Percentiles rank a stretch among this genome's conserved stretches.
phyloP scores from a whole-genome alignment of 2,329 filamentous ascomycete genomes.

The Colletotrichum sp. region DNA sequence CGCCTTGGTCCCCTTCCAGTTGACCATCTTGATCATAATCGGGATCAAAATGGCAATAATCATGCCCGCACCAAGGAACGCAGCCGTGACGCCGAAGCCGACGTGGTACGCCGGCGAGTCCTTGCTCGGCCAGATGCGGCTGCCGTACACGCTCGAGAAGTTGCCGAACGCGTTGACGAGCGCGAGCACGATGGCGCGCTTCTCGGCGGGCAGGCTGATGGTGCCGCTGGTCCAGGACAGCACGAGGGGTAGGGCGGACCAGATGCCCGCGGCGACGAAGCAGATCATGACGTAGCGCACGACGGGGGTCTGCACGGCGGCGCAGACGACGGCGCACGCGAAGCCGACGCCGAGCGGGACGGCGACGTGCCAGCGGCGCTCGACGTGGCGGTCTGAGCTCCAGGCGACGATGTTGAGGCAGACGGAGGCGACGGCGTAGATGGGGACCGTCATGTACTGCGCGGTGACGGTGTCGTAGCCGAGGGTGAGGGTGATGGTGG shows the following conservation, averaged over 20 bases:
- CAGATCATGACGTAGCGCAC: slow-evolving; percentile 35
- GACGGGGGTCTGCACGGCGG: slow-evolving; percentile 23
- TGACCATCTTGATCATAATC: slow-evolving; percentile 20
- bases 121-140: slow-evolving; percentile 31
- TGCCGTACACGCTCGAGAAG: slow-evolving; percentile 35
- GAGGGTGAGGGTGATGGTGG: slow-evolving; percentile 52
- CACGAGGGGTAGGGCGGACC: slow-evolving; percentile 29
- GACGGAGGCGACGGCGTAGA: slow-evolving; percentile 27
- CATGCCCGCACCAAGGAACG: slow-evolving; percentile 28
- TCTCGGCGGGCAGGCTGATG: slow-evolving; percentile 31
- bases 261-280: slow-evolving; percentile 29
- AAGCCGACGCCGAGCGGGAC: slow-evolving; percentile 25
- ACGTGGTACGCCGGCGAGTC: slow-evolving; percentile 30
- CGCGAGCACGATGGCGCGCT: slow-evolving; percentile 35
- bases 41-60: slow-evolving; percentile 28
- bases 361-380: slow-evolving; percentile 27
- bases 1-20: slow-evolving; percentile 21
- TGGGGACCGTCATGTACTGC: slow-evolving; percentile 50
- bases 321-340: slow-evolving; percentile 25
- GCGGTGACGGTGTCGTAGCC: slow-evolving; percentile 50
- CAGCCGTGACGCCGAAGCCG: slow-evolving; percentile 33
- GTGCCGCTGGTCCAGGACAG: slow-evolving; percentile 32
- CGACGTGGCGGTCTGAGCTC: slow-evolving; percentile 24
- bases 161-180: slow-evolving; percentile 36
- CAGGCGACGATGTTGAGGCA: slow-evolving; percentile 28